These are phyloP conservation scores for Hypoxylon crocopeplum DNA, from an alignment of 495 filamentous ascomycete species.

Conservation along the genomic window DNA sequence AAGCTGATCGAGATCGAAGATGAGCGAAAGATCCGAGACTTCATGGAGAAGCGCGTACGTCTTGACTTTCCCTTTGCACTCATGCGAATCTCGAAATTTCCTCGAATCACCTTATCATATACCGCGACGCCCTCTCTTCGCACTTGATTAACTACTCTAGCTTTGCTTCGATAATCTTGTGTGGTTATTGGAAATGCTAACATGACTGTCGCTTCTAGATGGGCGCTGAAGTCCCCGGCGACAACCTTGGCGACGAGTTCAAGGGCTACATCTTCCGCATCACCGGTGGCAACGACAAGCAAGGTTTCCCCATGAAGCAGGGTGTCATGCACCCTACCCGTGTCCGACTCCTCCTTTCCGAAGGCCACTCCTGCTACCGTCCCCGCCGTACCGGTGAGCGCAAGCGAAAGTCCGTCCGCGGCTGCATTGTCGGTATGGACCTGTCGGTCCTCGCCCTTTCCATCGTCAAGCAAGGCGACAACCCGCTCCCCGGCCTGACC, in stretches of 20 bases:
- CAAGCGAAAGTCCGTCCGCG: constrained; percentile 97
- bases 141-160: too few relatives aligned
- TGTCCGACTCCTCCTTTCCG: constrained; percentile 91
- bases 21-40: constrained; percentile 77
- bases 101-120: too few relatives aligned
- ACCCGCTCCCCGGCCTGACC: constrained; percentile 91
- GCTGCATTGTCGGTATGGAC: constrained; percentile 96
- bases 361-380: constrained; percentile 97
- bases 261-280: constrained; percentile 98
- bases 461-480: constrained; percentile 97
- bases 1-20: constrained; percentile 99
- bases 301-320: constrained; percentile 99
- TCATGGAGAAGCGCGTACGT: constrained; percentile 60
- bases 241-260: constrained; percentile 96
- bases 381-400: constrained; percentile 96
- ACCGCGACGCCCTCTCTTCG: too few relatives aligned
- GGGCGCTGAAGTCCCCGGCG: constrained; percentile 93
- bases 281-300: constrained; percentile 99
- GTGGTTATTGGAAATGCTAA: constrained; percentile 43
- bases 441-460: constrained; percentile 89
- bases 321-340: constrained; percentile 97
- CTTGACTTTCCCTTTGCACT: constrained; percentile 4
- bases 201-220: constrained; percentile 61
- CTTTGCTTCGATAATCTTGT: too few relatives aligned
- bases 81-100: constrained; percentile 7